These are phyloP conservation scores for Ceriops decandra DNA, from an alignment of 345 rosid genomes.

Conservation along the genomic window DNA sequence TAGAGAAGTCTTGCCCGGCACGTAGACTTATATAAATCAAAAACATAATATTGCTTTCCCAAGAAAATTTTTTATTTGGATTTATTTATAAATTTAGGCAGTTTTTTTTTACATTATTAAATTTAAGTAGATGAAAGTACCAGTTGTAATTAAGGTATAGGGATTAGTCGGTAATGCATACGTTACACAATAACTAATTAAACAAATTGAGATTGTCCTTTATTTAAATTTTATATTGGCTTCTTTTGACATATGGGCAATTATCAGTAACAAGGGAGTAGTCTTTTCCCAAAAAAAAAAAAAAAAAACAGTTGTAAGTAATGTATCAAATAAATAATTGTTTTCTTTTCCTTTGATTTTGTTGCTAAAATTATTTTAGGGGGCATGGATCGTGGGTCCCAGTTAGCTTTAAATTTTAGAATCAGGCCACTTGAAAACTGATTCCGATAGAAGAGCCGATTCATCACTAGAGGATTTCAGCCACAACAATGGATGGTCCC, in stretches of 20 bases:
- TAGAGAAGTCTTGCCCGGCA: conserved; percentile 15
- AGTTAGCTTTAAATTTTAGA: background rate
- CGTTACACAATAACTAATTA: too few relatives aligned
- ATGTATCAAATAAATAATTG: too few relatives aligned
- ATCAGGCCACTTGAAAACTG: background rate
- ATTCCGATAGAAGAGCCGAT: background rate
- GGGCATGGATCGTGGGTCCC: conserved; percentile 20
- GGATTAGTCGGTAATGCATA: background rate
- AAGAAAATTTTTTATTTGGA: background rate
- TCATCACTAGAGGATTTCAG: conserved; percentile 10
- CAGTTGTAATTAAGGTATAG: conserved; percentile 3
- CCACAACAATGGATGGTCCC: conserved; percentile 1
- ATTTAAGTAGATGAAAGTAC: background rate
- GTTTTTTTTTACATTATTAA: too few relatives aligned
- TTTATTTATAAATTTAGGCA: background rate
- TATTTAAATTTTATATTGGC: too few relatives aligned
- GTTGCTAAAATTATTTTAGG: background rate
- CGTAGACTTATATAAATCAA: conserved; percentile 9
- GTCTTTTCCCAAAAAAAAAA: too few relatives aligned
- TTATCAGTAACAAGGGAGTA: too few relatives aligned
- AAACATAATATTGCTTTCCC: background rate
- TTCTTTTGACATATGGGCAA: too few relatives aligned
- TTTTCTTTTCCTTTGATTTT: too few relatives aligned
- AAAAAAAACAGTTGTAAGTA: too few relatives aligned
- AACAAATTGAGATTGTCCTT: too few relatives aligned